Conservation (phyloP, 2,329 filamentous ascomycete species). For the Colletotrichum tropicale region DNA sequence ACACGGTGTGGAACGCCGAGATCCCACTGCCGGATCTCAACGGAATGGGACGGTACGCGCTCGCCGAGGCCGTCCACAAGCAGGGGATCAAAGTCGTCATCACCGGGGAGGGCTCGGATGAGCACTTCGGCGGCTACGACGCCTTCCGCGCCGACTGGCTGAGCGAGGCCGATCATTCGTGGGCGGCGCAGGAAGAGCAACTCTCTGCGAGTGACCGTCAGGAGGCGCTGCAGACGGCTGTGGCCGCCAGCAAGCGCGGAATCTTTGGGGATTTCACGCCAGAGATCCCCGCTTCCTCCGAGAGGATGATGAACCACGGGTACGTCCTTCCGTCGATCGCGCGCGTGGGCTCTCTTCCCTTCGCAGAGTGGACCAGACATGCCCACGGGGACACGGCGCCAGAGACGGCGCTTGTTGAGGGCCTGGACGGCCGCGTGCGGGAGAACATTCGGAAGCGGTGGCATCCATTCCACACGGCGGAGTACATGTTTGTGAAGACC, state of each 20-base stretch:
- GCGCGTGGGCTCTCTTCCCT: too few species aligned
- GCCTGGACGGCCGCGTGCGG: neutral
- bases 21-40: neutral
- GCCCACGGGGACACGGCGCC: too few species aligned
- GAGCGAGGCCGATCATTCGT: slow-evolving; percentile 37
- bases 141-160: slow-evolving; percentile 50
- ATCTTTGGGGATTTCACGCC: too few species aligned
- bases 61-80: slow-evolving; percentile 32
- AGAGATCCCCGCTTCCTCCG: too few species aligned
- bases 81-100: slow-evolving; percentile 58
- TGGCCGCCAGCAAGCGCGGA: neutral
- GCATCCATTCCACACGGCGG: neutral
- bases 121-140: slow-evolving; percentile 58
- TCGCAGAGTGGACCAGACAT: too few species aligned
- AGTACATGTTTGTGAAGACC: neutral
- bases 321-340: too few species aligned
- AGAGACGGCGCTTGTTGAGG: too few species aligned
- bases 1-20: slow-evolving; percentile 32
- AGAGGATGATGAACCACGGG: too few species aligned
- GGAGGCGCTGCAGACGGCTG: neutral
- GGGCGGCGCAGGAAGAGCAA: neutral
- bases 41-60: neutral
- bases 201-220: neutral
- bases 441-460: neutral
- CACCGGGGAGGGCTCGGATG: slow-evolving; percentile 56